These are phyloP conservation scores for Sphagnum tenellum DNA, from an alignment of 225 moss, liverwort and hornwort species.

Conservation along the genomic window DNA sequence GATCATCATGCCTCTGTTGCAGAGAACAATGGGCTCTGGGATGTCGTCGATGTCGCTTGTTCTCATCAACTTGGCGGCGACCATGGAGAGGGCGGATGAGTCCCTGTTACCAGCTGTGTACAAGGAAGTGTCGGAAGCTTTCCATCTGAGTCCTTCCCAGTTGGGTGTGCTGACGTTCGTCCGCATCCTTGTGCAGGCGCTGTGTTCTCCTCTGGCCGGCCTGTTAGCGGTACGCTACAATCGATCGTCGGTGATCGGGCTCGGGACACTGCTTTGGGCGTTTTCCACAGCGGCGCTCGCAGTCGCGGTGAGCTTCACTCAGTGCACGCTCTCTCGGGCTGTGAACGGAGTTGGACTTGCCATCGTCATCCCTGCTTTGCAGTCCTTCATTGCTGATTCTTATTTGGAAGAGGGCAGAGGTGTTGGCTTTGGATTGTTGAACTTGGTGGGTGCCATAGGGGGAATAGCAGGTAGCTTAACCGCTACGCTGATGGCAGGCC, in stretches of 20 bases:
- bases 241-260: conserved; percentile 2
- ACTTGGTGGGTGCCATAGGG: neutral
- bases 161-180: conserved; percentile 6
- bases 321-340: conserved; percentile 2
- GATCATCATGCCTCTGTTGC: too few species aligned
- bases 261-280: conserved; percentile 6
- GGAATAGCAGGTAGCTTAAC: neutral
- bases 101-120: conserved; percentile 4
- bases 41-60: too few species aligned
- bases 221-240: conserved; percentile 3
- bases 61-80: too few species aligned
- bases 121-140: neutral
- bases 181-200: conserved; percentile 1
- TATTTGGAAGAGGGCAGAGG: neutral
- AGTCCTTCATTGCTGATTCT: conserved; percentile 3
- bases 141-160: neutral
- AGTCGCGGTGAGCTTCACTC: neutral
- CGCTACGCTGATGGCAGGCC: conserved; percentile 6
- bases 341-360: conserved; percentile 5
- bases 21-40: too few species aligned
- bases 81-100: neutral
- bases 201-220: conserved; percentile 4
- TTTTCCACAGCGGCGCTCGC: neutral
- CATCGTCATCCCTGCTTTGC: conserved; percentile 2
- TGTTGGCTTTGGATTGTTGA: conserved; percentile 2